Evolutionary conservation across 257 asterid species (phyloP), one percentile per base, ranked within the genome.

Genomic region (Fraxinus excelsior): DNA sequence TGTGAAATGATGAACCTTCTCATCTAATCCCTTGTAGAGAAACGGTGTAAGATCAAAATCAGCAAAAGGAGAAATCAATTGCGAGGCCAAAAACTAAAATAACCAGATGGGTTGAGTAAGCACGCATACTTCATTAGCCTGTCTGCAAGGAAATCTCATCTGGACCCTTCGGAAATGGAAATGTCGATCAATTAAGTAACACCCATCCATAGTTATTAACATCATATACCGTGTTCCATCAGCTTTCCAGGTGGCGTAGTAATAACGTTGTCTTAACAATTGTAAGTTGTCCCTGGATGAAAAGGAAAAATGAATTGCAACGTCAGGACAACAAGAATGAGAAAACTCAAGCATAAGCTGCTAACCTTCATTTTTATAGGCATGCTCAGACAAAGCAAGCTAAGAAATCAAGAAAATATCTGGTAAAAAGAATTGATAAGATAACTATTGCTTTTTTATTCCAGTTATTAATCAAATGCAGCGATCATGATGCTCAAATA

Each of bases 231-330:
- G 88, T 31, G 99, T 96, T 72, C 99, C 99, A 85, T 96, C 98
- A 84, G 99, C 99, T 83, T 96, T 96, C 99, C 99, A 96, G 66
- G 99, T 96, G n/a, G 98, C 97, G 75, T 90, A 96, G 86, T 96
- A 96, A 84, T 96, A 96, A 1, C 96, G 92, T 73, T 96, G 99
- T 85, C 97, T 88, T 81, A 96, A 85, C 80, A 93, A 79, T 80
- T 91, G 97, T 75, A 96, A 87, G 84, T 92, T 96, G 74, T 96
- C 98, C 87, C 98, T 96, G 96, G 82, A 84, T 67, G 19, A 34
- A 28, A 64, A n/a, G 51, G 72, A 74, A 32, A 78, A 29, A 60
- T 53, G 28, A 42, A 66, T 66, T 78, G 68, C 46, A 40, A 62
- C 12, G 68, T 62, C 68, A 25, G 68, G 16, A 72, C 46, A 18